A percentile compares a stretch with the other conserved stretches of the same genome.
phyloP scores from a whole-genome alignment of 2,329 filamentous ascomycete genomes.

The Gnomoniopsis sp. region DNA sequence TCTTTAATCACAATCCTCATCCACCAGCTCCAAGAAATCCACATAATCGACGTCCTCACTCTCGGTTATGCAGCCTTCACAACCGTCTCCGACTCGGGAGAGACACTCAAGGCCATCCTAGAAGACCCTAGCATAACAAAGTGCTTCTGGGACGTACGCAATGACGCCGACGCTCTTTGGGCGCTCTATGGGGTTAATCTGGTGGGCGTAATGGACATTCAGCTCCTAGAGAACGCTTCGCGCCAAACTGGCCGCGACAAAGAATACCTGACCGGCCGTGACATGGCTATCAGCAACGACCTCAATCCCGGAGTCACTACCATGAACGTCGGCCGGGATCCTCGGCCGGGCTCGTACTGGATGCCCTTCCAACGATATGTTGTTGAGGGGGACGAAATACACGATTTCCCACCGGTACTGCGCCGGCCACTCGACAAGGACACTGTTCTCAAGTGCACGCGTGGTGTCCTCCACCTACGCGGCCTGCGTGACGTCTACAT shows the following conservation, averaged over 20 bases:
- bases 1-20: constrained; percentile 20
- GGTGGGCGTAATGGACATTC: constrained; percentile 25
- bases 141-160: constrained; percentile 25
- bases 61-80: constrained; percentile 20
- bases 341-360: not conserved
- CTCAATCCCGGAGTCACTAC: not conserved
- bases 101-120: constrained; percentile 21
- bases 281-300: constrained; percentile 13
- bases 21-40: constrained; percentile 1
- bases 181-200: constrained; percentile 22
- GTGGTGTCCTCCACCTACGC: constrained; percentile 20
- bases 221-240: constrained; percentile 28
- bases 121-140: constrained; percentile 21
- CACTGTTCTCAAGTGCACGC: constrained; percentile 17
- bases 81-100: not conserved
- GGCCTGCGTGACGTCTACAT: constrained; percentile 17
- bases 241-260: constrained; percentile 11
- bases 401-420: constrained; percentile 16
- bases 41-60: constrained; percentile 23
- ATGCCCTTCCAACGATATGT: not conserved
- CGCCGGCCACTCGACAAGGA: constrained; percentile 13
- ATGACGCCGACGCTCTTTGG: constrained; percentile 26
- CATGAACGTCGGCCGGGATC: not conserved
- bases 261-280: constrained; percentile 17
- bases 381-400: not conserved